Evolutionary conservation across 2,329 filamentous ascomycete species (phyloP), one percentile per base, ranked within the genome.

Genomic region (Paramyrothecium sp.): DNA sequence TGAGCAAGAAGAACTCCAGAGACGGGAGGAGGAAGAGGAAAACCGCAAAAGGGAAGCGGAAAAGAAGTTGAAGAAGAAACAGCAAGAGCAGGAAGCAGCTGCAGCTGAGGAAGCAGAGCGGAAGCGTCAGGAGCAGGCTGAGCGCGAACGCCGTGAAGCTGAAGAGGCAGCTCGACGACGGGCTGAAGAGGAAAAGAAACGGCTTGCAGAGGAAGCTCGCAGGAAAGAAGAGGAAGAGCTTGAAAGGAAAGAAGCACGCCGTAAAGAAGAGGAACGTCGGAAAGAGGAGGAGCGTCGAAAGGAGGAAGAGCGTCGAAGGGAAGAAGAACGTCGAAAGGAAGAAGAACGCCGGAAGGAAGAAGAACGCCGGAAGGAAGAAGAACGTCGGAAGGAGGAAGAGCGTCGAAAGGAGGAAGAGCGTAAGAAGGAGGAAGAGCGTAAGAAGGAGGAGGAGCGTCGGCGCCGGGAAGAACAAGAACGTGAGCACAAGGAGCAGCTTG

Each of bases 391-490:
- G 41, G 67, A 68, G 38, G 63, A 69, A 56, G 66, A 69, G 23
- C 69, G 68, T 12, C 72, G 75, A 54, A 68, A 71, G 41, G 68
- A 74, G 55, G 72, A 70, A 54, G 72, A 66, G 50, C 70, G 68
- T 33, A 72, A 75, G 54, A 68, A 71, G 41, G 68, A 74, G 55
- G 72, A 70, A 54, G 72, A 66, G 50, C 70, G 68, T 33, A 71
- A 73, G 51, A 74, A 74, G 54, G 73, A 77, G 54, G 69, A 74
- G 54, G 71, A 73, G 56, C 67, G 66, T 13, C 73, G 66, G 55
- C 70, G 72, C 56, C 76, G 73, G 12, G 74, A 80, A 56, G 78
- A 80, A 59, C 78, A 81, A 63, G 78, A 84, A 60, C 72, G 75
- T 4, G 63, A 74, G 7, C 75, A 64, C 16, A 73, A 73, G 47